Evolutionary conservation across 345 rosid species (phyloP).

Genomic region (Triadica sebifera): DNA sequence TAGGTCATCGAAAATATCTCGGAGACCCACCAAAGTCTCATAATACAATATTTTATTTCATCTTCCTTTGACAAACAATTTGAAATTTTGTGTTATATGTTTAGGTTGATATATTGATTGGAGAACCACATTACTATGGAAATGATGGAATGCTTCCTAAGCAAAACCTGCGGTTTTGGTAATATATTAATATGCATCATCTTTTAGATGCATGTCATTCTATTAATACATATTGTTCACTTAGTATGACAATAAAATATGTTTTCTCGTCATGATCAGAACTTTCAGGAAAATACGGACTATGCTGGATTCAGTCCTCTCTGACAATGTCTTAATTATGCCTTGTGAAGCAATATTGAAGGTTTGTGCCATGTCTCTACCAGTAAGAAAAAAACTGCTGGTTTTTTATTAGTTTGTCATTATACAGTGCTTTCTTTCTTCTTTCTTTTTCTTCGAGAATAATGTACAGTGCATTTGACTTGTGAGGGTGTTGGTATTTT

Average conservation of each 20-base stretch:
- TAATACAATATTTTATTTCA: neutral
- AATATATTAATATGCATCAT: conserved; percentile 8
- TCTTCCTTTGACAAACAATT: neutral
- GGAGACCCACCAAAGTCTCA: no score
- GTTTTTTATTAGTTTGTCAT: neutral
- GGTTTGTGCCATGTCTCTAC: conserved; percentile 82
- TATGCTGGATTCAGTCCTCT: conserved; percentile 56
- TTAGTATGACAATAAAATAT: neutral
- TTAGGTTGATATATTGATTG: conserved; percentile 80
- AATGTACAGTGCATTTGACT: neutral
- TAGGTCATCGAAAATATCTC: no score
- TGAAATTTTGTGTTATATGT: neutral
- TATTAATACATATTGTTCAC: neutral
- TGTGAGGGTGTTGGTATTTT: neutral
- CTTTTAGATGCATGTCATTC: neutral
- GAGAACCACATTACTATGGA: conserved; percentile 80
- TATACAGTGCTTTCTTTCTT: neutral
- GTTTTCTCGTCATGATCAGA: conserved; percentile 4
- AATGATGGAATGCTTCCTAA: conserved; percentile 82
- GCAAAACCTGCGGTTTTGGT: conserved; percentile 96
- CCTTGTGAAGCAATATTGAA: conserved; percentile 78
- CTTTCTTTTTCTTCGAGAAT: neutral
- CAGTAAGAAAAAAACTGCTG: conserved; percentile 47
- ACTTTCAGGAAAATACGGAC: conserved; percentile 74
- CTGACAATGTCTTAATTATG: conserved; percentile 58